A percentile compares a stretch with the other conserved stretches of the same genome.
These are phyloP conservation scores for Pseudocercospora ulei DNA, from an alignment of 2,329 filamentous ascomycete genomes.

Conservation along the genomic window DNA sequence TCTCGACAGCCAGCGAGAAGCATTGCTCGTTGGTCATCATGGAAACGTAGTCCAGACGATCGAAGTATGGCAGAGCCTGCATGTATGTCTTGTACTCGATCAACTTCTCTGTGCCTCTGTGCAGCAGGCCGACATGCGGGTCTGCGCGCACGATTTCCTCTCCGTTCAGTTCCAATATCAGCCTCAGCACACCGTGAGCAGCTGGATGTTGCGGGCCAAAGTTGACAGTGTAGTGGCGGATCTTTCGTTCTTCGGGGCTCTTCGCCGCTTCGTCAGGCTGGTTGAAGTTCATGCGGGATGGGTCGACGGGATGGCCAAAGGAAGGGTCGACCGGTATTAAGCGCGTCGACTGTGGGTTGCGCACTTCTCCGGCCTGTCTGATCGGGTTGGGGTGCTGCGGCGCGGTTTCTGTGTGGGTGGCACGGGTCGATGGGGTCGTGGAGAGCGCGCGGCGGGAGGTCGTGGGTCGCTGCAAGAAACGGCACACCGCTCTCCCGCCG, in stretches of 20 bases:
- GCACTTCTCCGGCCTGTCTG: constrained; percentile 2
- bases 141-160: constrained; percentile 96
- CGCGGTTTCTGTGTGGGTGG: constrained; percentile 42
- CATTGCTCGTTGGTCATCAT: constrained; percentile 99
- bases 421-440: constrained; percentile 53
- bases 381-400: constrained; percentile 14
- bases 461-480: constrained; percentile 31
- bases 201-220: constrained; percentile 98
- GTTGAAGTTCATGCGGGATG: constrained; percentile 41
- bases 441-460: constrained; percentile 52
- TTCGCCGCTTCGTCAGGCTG: constrained; percentile 40
- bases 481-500: constrained; percentile 44
- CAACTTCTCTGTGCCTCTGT: constrained; percentile 96
- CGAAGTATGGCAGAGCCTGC: constrained; percentile 96
- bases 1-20: constrained; percentile 90
- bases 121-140: constrained; percentile 90
- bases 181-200: constrained; percentile 90
- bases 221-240: constrained; percentile 98
- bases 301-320: constrained; percentile 47
- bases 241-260: constrained; percentile 60
- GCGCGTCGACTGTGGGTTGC: constrained; percentile 40
- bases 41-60: constrained; percentile 95
- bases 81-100: constrained; percentile 99
- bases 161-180: constrained; percentile 95
- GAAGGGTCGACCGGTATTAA: constrained; percentile 56